Conservation (phyloP, 2,329 filamentous ascomycete species). For the Fusarium incarnatum region DNA sequence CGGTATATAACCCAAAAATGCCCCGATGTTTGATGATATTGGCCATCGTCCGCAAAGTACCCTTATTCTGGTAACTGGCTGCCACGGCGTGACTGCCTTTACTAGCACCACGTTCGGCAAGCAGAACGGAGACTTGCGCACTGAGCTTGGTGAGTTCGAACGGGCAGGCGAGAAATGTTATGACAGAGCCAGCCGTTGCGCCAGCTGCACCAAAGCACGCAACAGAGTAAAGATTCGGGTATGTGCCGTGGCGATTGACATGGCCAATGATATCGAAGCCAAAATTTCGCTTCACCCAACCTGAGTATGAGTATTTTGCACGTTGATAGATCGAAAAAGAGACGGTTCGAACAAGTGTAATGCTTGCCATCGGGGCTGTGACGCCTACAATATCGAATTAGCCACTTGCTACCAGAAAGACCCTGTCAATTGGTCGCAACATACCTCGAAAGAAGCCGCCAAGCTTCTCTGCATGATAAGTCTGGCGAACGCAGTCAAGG, state of each 20-base stretch:
- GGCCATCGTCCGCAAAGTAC: constrained; percentile 79
- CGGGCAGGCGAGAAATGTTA: constrained; percentile 84
- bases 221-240: constrained; percentile 78
- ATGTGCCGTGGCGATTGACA: constrained; percentile 76
- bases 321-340: constrained; percentile 84
- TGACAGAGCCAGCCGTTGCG: constrained; percentile 81
- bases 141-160: constrained; percentile 93
- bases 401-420: constrained; percentile 2
- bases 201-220: constrained; percentile 82
- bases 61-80: constrained; percentile 80
- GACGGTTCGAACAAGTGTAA: constrained; percentile 80
- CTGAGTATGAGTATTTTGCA: constrained; percentile 79
- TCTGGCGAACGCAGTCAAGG: constrained; percentile 78
- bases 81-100: constrained; percentile 69
- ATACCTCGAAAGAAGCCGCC: constrained; percentile 84
- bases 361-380: constrained; percentile 81
- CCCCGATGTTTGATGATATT: constrained; percentile 83
- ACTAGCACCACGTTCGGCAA: constrained; percentile 62
- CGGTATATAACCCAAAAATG: constrained; percentile 79
- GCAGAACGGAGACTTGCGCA: constrained; percentile 84
- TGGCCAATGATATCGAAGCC: constrained; percentile 77
- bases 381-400: constrained; percentile 65
- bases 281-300: constrained; percentile 75
- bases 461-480: constrained; percentile 78
- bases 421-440: constrained; percentile 31